phyloP scores from a whole-genome alignment of 148 eudicot genomes.

The Silene conica region DNA sequence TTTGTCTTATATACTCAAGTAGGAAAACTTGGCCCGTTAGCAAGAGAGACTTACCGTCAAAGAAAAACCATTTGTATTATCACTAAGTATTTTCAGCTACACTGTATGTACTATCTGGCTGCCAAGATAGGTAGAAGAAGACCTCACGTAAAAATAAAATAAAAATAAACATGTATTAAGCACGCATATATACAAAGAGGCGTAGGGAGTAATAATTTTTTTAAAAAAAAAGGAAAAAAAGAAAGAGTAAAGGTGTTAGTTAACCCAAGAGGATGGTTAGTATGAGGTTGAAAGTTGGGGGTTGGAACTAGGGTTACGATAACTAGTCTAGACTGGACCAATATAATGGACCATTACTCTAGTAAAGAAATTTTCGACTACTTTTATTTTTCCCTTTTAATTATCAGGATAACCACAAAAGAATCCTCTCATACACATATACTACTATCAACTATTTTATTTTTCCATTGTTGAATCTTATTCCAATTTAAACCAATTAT shows the following conservation, averaged over 20 bases:
- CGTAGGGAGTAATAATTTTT: background rate
- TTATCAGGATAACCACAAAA: conserved; percentile 8
- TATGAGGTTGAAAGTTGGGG: conserved; percentile 14
- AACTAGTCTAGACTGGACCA: conserved; percentile 15
- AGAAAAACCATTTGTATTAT: background rate
- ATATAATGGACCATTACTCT: conserved; percentile 15
- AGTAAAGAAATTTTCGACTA: background rate
- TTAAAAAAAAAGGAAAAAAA: background rate
- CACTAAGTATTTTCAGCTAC: background rate
- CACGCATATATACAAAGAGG: too few relatives aligned
- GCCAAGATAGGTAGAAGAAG: background rate
- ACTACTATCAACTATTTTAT: background rate
- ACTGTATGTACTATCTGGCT: background rate
- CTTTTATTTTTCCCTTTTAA: conserved; percentile 3
- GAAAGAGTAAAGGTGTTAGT: conserved; percentile 8
- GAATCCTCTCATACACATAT: background rate
- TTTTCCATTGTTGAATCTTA: conserved; percentile 6
- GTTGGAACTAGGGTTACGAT: conserved; percentile 11
- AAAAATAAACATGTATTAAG: background rate
- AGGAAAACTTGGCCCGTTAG: too few relatives aligned
- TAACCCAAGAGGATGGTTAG: conserved; percentile 5
- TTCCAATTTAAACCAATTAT: background rate
- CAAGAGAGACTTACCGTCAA: too few relatives aligned
- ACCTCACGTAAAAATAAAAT: background rate
- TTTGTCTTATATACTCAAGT: too few relatives aligned